Conservation (phyloP, 495 filamentous ascomycete genomes). For the Aspergillus hancockii region DNA sequence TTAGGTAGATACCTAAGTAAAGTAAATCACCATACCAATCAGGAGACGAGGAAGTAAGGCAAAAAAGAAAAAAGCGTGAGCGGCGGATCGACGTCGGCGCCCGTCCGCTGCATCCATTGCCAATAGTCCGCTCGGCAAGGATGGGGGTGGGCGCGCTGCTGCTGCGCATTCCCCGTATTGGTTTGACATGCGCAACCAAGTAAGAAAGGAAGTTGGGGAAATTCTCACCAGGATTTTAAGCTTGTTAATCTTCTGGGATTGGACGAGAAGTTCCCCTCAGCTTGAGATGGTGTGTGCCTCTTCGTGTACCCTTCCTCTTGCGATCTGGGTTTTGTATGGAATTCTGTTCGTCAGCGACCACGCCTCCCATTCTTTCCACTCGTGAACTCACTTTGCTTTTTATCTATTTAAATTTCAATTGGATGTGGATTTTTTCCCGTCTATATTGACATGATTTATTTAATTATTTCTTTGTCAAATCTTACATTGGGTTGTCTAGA, state of each 20-base stretch:
- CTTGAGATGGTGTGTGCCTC: neutral
- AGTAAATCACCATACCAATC: constrained; percentile 29
- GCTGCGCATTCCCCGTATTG: constrained; percentile 10
- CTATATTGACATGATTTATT: too few relatives aligned
- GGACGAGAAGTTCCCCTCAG: neutral
- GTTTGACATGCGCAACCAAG: constrained; percentile 23
- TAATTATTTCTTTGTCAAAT: neutral
- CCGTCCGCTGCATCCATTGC: constrained; percentile 41
- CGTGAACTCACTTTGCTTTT: too few relatives aligned
- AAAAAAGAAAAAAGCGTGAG: constrained; percentile 26
- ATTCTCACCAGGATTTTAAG: constrained; percentile 22
- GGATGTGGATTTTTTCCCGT: too few relatives aligned
- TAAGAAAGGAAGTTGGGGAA: constrained; percentile 11
- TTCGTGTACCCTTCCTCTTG: neutral
- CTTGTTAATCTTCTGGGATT: constrained; percentile 18
- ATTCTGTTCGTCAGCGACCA: too few relatives aligned
- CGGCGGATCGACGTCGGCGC: constrained; percentile 44
- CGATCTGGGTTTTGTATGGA: neutral
- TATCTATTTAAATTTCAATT: neutral
- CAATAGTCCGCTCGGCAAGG: constrained; percentile 43
- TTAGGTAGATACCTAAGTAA: neutral
- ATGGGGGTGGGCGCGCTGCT: constrained; percentile 10
- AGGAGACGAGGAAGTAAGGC: constrained; percentile 33
- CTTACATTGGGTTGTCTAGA: neutral
- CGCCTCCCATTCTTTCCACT: too few relatives aligned